phyloP scores from a whole-genome alignment of 306 rosid species.

The Pyrus communis region DNA sequence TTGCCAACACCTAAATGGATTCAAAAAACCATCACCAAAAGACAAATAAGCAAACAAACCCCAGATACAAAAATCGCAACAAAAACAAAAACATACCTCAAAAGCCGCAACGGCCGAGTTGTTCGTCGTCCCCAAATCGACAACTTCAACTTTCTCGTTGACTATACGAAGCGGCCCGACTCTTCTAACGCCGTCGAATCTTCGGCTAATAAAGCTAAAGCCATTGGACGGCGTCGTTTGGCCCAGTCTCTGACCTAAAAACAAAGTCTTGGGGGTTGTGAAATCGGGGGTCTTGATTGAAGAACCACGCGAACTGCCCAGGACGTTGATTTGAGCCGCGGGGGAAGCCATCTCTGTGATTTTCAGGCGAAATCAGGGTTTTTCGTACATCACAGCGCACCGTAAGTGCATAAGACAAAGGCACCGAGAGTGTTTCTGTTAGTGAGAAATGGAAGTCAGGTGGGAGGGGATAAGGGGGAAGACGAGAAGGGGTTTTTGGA shows the following conservation, averaged over 20 bases:
- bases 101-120: conserved; percentile 80
- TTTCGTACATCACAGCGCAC: conserved; percentile 79
- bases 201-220: conserved; percentile 26
- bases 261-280: conserved; percentile 30
- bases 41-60: not conserved
- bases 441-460: not conserved
- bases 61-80: not conserved
- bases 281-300: conserved; percentile 17
- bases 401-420: conserved; percentile 88
- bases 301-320: conserved; percentile 37
- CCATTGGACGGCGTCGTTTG: conserved; percentile 8
- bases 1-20: not conserved
- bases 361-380: not conserved
- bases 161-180: conserved; percentile 47
- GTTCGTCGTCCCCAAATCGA: conserved; percentile 79
- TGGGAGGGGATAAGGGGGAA: not conserved
- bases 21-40: not conserved
- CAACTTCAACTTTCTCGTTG: conserved; percentile 75
- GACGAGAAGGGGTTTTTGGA: conserved; percentile 4
- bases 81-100: conserved; percentile 30
- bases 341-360: conserved; percentile 41
- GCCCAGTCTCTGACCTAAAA: conserved; percentile 44
- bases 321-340: conserved; percentile 61
- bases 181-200: conserved; percentile 2
- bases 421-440: conserved; percentile 59